A percentile compares a stretch with the other conserved stretches of the same genome.
Conservation (phyloP, 495 filamentous ascomycete species). For the Penicilliopsis zonata region DNA sequence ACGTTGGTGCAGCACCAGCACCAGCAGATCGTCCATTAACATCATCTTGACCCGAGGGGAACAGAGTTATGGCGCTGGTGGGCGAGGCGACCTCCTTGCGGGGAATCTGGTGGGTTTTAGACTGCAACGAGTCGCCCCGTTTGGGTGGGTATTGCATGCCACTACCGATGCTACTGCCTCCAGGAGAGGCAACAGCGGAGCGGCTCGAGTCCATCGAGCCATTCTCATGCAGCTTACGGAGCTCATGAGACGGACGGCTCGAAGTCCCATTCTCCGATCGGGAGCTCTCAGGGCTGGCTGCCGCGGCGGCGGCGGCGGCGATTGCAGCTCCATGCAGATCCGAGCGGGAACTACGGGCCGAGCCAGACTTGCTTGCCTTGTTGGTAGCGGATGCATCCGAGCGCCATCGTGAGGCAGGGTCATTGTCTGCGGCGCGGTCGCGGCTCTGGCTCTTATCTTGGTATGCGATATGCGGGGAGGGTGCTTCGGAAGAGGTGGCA, state of each 20-base stretch:
- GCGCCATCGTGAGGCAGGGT: constrained; percentile 24
- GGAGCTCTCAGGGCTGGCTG: constrained; percentile 21
- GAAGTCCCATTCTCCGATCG: constrained; percentile 14
- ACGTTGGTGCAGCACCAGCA: neutral
- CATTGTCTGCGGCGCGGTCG: constrained; percentile 30
- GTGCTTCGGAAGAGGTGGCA: constrained; percentile 9
- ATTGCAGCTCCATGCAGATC: constrained; percentile 24
- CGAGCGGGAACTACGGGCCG: constrained; percentile 54
- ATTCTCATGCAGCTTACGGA: constrained; percentile 26
- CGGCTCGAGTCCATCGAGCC: constrained; percentile 23
- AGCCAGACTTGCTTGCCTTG: constrained; percentile 50
- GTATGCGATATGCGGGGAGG: constrained; percentile 79
- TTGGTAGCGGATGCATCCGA: constrained; percentile 68
- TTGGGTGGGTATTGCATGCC: constrained; percentile 31
- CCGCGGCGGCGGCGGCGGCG: constrained; percentile 18
- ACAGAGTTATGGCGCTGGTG: constrained; percentile 12
- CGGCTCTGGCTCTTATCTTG: constrained; percentile 75
- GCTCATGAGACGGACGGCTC: constrained; percentile 25
- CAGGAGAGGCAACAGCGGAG: constrained; percentile 16
- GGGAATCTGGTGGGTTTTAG: constrained; percentile 18
- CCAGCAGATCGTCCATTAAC: constrained; percentile 6
- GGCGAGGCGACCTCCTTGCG: constrained; percentile 21
- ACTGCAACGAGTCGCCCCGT: constrained; percentile 46
- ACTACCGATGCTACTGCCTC: too few species aligned
- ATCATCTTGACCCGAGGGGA: constrained; percentile 8